Percentiles rank a stretch among this genome's conserved stretches.
phyloP scores from a whole-genome alignment of 2,329 filamentous ascomycete genomes.

The Monilinia laxa region DNA sequence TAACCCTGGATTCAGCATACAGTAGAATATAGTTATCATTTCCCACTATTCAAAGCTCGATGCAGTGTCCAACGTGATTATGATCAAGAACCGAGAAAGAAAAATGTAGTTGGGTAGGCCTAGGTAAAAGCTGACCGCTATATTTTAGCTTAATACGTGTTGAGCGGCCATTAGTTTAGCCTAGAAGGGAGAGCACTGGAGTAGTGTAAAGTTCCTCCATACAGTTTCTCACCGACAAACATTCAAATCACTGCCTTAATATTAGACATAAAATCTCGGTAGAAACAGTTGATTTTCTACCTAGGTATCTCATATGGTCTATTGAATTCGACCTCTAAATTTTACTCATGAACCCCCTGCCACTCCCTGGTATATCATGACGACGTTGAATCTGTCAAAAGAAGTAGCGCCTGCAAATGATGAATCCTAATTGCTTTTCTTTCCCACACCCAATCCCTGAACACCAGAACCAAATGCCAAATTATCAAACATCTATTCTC shows the following conservation, averaged over 20 bases:
- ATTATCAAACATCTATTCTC: slow-evolving; percentile 39
- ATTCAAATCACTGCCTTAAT: not conserved
- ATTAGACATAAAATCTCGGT: not conserved
- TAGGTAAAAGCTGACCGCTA: no score
- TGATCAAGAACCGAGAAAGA: not conserved
- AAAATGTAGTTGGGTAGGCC: no score
- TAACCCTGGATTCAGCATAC: no score
- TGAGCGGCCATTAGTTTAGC: not conserved
- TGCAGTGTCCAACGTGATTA: no score
- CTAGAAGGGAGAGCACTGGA: not conserved
- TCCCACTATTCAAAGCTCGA: no score
- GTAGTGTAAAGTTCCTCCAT: not conserved
- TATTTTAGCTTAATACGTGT: no score
- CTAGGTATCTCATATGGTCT: slow-evolving; percentile 17
- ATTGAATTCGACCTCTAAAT: slow-evolving; percentile 19
- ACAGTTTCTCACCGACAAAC: not conserved
- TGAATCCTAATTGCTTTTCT: slow-evolving; percentile 26
- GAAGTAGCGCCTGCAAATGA: slow-evolving; percentile 26
- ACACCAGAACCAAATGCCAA: slow-evolving; percentile 28
- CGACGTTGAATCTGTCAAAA: slow-evolving; percentile 37
- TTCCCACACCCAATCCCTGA: slow-evolving; percentile 23
- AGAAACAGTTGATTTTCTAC: slow-evolving; percentile 19
- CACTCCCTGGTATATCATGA: slow-evolving; percentile 27
- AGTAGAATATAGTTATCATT: no score
- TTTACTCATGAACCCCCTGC: slow-evolving; percentile 20